These are phyloP conservation scores for Penicillium lagena DNA, from an alignment of 495 filamentous ascomycete species.

Conservation along the genomic window DNA sequence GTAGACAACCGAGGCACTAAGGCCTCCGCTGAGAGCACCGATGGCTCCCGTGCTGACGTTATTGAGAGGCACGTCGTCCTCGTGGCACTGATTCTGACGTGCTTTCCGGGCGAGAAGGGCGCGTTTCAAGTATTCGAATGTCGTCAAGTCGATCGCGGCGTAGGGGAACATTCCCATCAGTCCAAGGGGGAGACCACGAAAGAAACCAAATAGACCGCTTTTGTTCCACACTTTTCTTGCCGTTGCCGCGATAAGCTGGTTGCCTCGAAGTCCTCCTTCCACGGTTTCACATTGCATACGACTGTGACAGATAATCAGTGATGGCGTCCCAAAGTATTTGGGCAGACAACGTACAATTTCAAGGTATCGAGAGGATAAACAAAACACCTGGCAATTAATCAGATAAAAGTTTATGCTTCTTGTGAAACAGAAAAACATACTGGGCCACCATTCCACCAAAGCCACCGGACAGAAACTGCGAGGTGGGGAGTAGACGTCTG, in stretches of 20 bases:
- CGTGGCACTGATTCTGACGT: slow-evolving; percentile 60
- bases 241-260: slow-evolving; percentile 74
- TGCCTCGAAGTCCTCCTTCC: slow-evolving; percentile 74
- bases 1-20: slow-evolving; percentile 91
- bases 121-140: slow-evolving; percentile 87
- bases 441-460: slow-evolving; percentile 90
- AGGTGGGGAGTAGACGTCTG: slow-evolving; percentile 66
- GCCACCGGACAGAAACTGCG: slow-evolving; percentile 87
- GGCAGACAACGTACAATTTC: slow-evolving; percentile 65
- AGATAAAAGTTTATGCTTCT: slow-evolving; percentile 1
- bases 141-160: slow-evolving; percentile 91
- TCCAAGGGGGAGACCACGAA: slow-evolving; percentile 88
- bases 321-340: not conserved
- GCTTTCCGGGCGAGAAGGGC: slow-evolving; percentile 64
- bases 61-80: slow-evolving; percentile 71
- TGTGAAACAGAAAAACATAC: slow-evolving; percentile 36
- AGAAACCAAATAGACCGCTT: slow-evolving; percentile 70
- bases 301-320: slow-evolving; percentile 28
- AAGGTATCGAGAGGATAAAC: slow-evolving; percentile 96
- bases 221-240: slow-evolving; percentile 76
- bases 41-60: slow-evolving; percentile 77
- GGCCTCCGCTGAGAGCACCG: slow-evolving; percentile 83
- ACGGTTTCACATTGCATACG: slow-evolving; percentile 95
- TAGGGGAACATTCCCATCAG: slow-evolving; percentile 97
- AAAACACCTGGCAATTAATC: slow-evolving; percentile 55